These are phyloP conservation scores for Mycena filopes DNA, from an alignment of 768 basidiomycete species.

Conservation along the genomic window DNA sequence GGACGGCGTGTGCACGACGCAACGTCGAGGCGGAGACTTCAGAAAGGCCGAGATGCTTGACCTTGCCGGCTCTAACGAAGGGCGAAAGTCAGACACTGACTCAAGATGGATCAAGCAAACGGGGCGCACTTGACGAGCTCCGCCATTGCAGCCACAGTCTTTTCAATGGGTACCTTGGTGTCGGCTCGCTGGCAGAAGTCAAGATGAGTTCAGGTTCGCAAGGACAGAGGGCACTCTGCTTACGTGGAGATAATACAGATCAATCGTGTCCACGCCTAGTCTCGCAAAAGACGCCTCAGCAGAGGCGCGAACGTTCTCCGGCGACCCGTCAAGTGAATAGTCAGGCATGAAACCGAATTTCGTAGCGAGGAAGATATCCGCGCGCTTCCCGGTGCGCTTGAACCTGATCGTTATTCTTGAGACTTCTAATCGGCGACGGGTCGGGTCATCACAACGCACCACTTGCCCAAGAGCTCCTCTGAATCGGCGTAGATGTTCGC, in stretches of 20 bases:
- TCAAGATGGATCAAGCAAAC: no score
- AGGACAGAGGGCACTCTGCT: not conserved
- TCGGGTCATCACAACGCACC: constrained; percentile 23
- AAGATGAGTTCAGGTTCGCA: not conserved
- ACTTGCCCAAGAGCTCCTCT: no score
- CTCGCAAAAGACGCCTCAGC: constrained; percentile 42
- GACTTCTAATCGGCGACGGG: no score
- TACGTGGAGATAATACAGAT: constrained; percentile 44
- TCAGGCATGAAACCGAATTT: constrained; percentile 51
- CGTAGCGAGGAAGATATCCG: constrained; percentile 60
- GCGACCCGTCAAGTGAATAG: constrained; percentile 39
- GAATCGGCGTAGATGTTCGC: constrained; percentile 3
- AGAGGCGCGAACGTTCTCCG: constrained; percentile 41
- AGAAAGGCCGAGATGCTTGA: constrained; percentile 49
- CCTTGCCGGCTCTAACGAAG: no score
- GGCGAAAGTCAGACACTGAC: not conserved
- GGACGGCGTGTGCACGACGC: constrained; percentile 49
- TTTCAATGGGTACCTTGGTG: constrained; percentile 32
- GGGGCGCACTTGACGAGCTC: constrained; percentile 16
- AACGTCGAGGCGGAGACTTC: constrained; percentile 44
- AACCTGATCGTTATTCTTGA: no score
- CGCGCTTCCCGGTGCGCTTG: no score
- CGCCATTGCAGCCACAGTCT: constrained; percentile 12
- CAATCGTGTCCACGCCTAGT: constrained; percentile 43
- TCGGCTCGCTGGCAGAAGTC: constrained; percentile 20